These are phyloP conservation scores for Apophysomyces trapeziformis DNA, from an alignment of 371 early-diverging fungal species.

Conservation along the genomic window DNA sequence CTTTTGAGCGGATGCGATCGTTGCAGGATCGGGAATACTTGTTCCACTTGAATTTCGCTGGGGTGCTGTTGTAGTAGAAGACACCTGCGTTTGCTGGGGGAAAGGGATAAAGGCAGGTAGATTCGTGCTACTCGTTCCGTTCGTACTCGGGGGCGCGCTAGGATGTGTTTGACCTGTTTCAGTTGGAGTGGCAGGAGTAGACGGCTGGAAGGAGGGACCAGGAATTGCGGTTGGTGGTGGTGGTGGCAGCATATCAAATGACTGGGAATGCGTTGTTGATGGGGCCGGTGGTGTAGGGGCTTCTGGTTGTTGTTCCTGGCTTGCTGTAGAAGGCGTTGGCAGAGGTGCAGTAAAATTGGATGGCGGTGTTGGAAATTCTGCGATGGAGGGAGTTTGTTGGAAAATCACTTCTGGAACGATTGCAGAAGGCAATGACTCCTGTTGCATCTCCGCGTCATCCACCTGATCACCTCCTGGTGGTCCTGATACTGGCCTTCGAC, in stretches of 20 bases:
- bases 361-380: constrained; percentile 57
- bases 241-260: constrained; percentile 24
- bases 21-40: constrained; percentile 52
- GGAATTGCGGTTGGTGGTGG: constrained; percentile 17
- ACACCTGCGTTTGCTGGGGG: not conserved
- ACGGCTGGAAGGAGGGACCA: constrained; percentile 6
- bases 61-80: constrained; percentile 13
- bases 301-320: constrained; percentile 22
- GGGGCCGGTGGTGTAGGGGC: constrained; percentile 21
- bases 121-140: not conserved
- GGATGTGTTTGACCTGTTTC: too few relatives aligned
- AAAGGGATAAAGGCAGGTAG: constrained; percentile 7
- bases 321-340: constrained; percentile 20
- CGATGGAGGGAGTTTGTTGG: constrained; percentile 35
- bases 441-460: constrained; percentile 10
- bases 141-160: not conserved
- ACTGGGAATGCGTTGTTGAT: constrained; percentile 27
- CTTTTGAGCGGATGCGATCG: constrained; percentile 82
- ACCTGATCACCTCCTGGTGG: constrained; percentile 53
- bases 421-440: not conserved
- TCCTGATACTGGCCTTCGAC: constrained; percentile 72
- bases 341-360: constrained; percentile 53
- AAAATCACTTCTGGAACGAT: not conserved
- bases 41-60: constrained; percentile 9
- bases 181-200: too few relatives aligned